A percentile compares a stretch with the other conserved stretches of the same genome.
Conservation (phyloP, 192 early-diverging fungal species). For the Dissophora ornata region DNA sequence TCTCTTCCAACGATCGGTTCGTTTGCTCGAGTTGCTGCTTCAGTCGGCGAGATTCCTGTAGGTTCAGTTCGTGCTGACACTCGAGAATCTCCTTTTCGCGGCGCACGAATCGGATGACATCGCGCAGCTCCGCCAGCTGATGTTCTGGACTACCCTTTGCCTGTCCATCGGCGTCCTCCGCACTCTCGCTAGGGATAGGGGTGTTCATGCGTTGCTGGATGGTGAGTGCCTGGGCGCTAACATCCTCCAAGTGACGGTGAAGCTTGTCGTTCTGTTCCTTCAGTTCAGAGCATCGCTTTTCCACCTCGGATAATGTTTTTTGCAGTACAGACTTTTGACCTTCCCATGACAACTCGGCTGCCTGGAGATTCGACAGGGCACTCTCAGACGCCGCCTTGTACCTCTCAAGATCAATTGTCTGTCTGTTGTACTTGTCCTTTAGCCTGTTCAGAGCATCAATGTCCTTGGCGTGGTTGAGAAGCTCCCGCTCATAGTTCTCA, state of each 20-base stretch:
- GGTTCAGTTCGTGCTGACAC: conserved; percentile 71
- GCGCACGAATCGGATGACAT: conserved; percentile 75
- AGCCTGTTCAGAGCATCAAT: conserved; percentile 59
- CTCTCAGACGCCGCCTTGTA: conserved; percentile 44
- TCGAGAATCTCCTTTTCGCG: conserved; percentile 80
- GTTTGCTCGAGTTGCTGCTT: conserved; percentile 71
- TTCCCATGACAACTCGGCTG: conserved; percentile 61
- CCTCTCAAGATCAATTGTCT: conserved; percentile 47
- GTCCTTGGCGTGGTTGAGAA: conserved; percentile 70
- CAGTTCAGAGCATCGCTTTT: conserved; percentile 65
- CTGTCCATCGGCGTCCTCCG: conserved; percentile 7
- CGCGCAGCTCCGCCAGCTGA: conserved; percentile 57
- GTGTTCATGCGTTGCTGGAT: conserved; percentile 52
- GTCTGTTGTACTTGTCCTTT: conserved; percentile 18
- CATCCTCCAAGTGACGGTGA: conserved; percentile 77
- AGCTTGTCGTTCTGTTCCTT: conserved; percentile 77
- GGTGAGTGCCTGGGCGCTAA: conserved; percentile 57
- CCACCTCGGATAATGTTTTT: conserved; percentile 56
- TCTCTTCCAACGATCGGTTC: conserved; percentile 76
- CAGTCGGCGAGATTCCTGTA: conserved; percentile 75
- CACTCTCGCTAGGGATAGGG: conserved; percentile 14
- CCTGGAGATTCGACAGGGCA: conserved; percentile 60
- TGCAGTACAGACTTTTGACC: conserved; percentile 46
- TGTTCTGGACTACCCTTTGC: conserved; percentile 18
- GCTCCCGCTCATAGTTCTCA: conserved; percentile 77